Evolutionary conservation across 1,139 yeast genomes (phyloP).

Genomic region (Taphrina wiesneri): DNA sequence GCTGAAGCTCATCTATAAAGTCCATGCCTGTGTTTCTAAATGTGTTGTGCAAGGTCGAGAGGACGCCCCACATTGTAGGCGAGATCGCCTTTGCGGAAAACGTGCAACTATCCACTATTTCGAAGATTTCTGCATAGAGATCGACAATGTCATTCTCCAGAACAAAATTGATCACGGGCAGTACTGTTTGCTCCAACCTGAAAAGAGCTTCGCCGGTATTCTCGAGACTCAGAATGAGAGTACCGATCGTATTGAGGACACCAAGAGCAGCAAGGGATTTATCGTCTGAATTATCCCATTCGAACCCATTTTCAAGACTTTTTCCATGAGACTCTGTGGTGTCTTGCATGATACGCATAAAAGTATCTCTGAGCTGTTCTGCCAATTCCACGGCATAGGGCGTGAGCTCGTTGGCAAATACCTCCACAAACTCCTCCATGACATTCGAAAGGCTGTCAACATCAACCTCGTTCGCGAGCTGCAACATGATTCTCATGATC

Average conservation of each 20-base stretch:
- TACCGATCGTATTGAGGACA: conserved; percentile 78
- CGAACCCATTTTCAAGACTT: conserved; percentile 47
- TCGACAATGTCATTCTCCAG: conserved; percentile 52
- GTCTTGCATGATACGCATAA: conserved; percentile 71
- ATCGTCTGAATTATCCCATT: conserved; percentile 58
- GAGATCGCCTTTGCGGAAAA: conserved; percentile 71
- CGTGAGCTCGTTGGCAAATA: conserved; percentile 80
- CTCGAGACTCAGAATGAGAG: conserved; percentile 83
- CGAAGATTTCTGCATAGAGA: conserved; percentile 70
- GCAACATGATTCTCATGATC: conserved; percentile 76
- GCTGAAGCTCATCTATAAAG: conserved; percentile 74
- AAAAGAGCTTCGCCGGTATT: conserved; percentile 68
- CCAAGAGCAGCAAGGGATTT: conserved; percentile 89
- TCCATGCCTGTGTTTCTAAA: conserved; percentile 57
- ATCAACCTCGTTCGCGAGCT: conserved; percentile 77
- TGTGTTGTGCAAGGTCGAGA: conserved; percentile 57
- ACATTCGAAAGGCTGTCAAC: conserved; percentile 85
- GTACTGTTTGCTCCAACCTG: conserved; percentile 68
- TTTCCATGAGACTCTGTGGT: conserved; percentile 52
- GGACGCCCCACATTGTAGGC: conserved; percentile 73
- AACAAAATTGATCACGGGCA: conserved; percentile 71
- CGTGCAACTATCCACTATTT: conserved; percentile 80
- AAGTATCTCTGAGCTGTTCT: conserved; percentile 75
- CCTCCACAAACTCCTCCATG: conserved; percentile 94
- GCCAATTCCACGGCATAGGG: conserved; percentile 92